Evolutionary conservation across 2,329 filamentous ascomycete genomes (phyloP).

Genomic region (Didymella glomerata): DNA sequence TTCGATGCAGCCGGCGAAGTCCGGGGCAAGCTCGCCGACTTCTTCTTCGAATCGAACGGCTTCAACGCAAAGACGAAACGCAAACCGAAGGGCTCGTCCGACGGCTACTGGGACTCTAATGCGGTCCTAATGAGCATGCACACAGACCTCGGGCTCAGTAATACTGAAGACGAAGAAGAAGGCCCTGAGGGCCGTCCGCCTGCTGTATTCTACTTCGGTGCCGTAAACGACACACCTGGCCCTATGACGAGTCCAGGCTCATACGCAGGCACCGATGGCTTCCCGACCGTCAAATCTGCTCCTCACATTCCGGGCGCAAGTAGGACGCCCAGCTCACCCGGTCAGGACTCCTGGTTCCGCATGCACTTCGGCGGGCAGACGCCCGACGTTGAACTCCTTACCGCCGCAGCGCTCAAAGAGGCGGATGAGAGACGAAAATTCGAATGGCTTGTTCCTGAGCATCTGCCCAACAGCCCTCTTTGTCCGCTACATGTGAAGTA

Average conservation of each 20-base stretch:
- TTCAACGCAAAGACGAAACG: slow-evolving; percentile 11
- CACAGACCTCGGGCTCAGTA: slow-evolving; percentile 23
- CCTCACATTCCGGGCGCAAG: neutral
- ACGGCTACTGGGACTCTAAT: slow-evolving; percentile 49
- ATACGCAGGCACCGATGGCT: slow-evolving; percentile 14
- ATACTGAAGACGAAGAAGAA: slow-evolving; percentile 36
- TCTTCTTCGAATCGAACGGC: slow-evolving; percentile 44
- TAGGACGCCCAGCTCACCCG: neutral
- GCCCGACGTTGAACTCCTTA: slow-evolving; percentile 17
- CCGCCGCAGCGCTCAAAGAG: slow-evolving; percentile 22
- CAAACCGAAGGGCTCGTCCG: slow-evolving; percentile 23
- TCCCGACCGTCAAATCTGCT: slow-evolving; percentile 19
- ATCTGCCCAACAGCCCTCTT: slow-evolving; percentile 54
- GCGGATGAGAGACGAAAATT: slow-evolving; percentile 45
- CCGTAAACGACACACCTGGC: slow-evolving; percentile 11
- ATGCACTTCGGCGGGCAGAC: slow-evolving; percentile 15
- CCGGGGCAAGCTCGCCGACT: slow-evolving; percentile 43
- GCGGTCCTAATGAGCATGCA: slow-evolving; percentile 46
- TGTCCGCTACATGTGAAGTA: slow-evolving; percentile 56
- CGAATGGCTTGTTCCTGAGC: slow-evolving; percentile 55
- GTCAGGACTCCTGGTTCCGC: slow-evolving; percentile 28
- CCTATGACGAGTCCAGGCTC: slow-evolving; percentile 6
- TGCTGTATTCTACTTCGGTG: slow-evolving; percentile 11
- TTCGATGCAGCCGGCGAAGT: slow-evolving; percentile 37
- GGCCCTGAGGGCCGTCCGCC: slow-evolving; percentile 32